A percentile compares a stretch with the other conserved stretches of the same genome.
These are phyloP conservation scores for Ceratocystis variospora DNA, from an alignment of 2,329 filamentous ascomycete genomes.

Conservation along the genomic window DNA sequence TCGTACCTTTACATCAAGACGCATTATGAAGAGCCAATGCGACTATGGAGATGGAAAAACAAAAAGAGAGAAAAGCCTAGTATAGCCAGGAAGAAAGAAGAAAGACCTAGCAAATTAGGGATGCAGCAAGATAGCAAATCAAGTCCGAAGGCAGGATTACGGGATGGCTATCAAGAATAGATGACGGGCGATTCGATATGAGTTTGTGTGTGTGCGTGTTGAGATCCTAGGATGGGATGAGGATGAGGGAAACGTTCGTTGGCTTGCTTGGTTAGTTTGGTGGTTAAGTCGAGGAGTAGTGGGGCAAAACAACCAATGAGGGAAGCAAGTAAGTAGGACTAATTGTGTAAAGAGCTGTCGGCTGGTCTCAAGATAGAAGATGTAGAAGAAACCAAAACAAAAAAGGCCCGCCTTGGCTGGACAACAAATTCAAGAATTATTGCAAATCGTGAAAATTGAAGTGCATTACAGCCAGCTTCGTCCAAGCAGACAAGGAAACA, in stretches of 20 bases:
- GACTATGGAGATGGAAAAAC: neutral
- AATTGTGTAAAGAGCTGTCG: neutral
- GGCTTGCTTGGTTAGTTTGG: neutral
- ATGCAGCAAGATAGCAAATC: neutral
- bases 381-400: neutral
- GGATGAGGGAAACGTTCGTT: neutral
- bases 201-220: neutral
- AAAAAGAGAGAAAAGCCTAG: neutral
- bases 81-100: neutral
- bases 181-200: neutral
- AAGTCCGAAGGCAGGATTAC: neutral
- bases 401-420: neutral
- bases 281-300: slow-evolving; percentile 4
- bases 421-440: neutral
- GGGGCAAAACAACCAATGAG: slow-evolving; percentile 12
- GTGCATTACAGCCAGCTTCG: neutral
- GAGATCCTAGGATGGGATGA: neutral
- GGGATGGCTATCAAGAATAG: neutral
- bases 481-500: neutral
- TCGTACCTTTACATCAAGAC: slow-evolving; percentile 21
- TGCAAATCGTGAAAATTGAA: neutral
- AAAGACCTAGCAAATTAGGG: neutral
- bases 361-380: neutral
- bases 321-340: neutral
- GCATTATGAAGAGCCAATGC: slow-evolving; percentile 18